Evolutionary conservation across 768 basidiomycete genomes (phyloP), one percentile per base, ranked within the genome.

Genomic region (Leccinum disarticulatum): DNA sequence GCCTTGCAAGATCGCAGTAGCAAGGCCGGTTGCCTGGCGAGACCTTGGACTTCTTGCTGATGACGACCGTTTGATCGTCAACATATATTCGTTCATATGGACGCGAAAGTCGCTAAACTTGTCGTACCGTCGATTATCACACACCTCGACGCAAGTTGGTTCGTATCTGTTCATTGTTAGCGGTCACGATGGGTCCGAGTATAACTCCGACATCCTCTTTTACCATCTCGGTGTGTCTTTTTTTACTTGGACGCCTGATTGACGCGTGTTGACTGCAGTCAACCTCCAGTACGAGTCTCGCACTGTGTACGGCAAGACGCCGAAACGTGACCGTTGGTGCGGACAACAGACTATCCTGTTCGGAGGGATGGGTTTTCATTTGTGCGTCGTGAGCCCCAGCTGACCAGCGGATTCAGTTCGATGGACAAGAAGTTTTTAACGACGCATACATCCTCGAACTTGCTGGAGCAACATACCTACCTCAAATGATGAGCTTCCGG

Each of bases 101-200:
- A 73, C 64, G 17, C 66, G 59, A 2, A 64, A 75, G 31, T 68
- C 70, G 52, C 54, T 64, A 41, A 58, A 59, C 17, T 11, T 68
- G 9, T 61, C 66, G 1, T 67, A 88, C 66, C 84, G 86, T 61
- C 83, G 92, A 10, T 79, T 95, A 47, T 88, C 90, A 27, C 95
- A 98, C 66, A 90, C 88, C 11, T 82, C 93, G 14, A 93, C 94
- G 0, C 91, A 90, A 71, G 90, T 98, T 15, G 94, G 95, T 31
- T 93, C 92, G 1, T 95, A 93, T 70, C 83, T 98, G 1, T 95
- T 95, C 76, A 81, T 96, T 55, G 79, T 88, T 48, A 94, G 94
- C 0, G 95, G 95, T 3, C 94, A 96, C 74, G 89, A 95, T 63
- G 90, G 91, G 5, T 73, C 76, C 11, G 77, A 86, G 52, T 97